Percentiles rank a stretch among this genome's conserved stretches.
phyloP scores from a whole-genome alignment of 768 basidiomycete genomes.

The Tulasnella sp. region DNA sequence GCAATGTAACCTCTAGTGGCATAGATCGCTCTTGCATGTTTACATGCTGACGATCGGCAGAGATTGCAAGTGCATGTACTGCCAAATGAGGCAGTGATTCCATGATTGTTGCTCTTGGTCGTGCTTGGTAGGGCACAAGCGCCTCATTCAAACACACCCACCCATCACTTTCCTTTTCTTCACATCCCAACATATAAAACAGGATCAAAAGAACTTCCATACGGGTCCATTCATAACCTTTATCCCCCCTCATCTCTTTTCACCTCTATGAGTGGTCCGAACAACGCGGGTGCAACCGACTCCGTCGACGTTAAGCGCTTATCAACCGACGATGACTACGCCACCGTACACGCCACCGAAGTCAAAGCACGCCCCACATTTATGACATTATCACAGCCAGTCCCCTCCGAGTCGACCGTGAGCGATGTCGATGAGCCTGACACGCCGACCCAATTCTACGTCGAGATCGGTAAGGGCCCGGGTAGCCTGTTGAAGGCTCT shows the following conservation, averaged over 20 bases:
- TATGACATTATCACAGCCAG: background rate
- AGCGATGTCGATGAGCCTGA: background rate
- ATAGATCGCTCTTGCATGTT: no score
- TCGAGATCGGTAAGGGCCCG: conserved; percentile 50
- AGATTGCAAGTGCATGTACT: no score
- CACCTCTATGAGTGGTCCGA: background rate
- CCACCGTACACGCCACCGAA: background rate
- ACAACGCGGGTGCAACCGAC: conserved; percentile 13
- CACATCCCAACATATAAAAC: no score
- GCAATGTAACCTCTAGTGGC: no score
- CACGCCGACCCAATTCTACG: conserved; percentile 54
- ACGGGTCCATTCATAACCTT: background rate
- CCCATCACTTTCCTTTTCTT: no score
- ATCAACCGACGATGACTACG: background rate
- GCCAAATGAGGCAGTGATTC: no score
- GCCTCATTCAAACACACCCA: no score
- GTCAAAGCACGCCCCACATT: background rate
- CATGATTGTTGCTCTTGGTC: no score
- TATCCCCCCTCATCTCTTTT: background rate
- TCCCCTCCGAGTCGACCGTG: no score
- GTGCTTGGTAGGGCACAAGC: no score
- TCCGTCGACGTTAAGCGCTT: conserved; percentile 1
- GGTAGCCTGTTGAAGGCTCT: conserved; percentile 63
- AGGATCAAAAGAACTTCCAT: no score
- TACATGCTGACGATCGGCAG: no score